These are phyloP conservation scores for Monosporascus sp. DNA, from an alignment of 2,329 filamentous ascomycete species.

Conservation along the genomic window DNA sequence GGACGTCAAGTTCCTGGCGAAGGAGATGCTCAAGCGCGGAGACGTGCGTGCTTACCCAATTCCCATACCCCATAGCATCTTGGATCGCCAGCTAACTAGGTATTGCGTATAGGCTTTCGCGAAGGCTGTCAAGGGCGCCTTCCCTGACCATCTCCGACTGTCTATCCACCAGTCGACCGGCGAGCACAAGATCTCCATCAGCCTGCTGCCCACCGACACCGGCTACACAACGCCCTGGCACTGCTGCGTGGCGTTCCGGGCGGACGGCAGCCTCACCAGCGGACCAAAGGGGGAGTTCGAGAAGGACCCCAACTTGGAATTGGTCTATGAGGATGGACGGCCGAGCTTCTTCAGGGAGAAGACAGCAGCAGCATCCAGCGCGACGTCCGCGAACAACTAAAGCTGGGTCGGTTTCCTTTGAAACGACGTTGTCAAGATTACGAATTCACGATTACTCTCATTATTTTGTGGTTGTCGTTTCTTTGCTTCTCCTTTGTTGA, in stretches of 20 bases:
- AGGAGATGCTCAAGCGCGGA: slow-evolving; percentile 47
- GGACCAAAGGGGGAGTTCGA: slow-evolving; percentile 35
- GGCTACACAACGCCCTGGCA: slow-evolving; percentile 48
- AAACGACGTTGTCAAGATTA: no score
- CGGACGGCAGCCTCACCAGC: slow-evolving; percentile 35
- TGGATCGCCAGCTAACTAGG: neutral
- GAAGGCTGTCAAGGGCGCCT: slow-evolving; percentile 37
- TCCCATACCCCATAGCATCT: neutral
- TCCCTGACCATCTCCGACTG: slow-evolving; percentile 39
- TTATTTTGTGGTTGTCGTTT: no score
- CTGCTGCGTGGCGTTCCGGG: slow-evolving; percentile 33
- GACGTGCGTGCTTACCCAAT: slow-evolving; percentile 31
- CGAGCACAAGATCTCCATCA: slow-evolving; percentile 42
- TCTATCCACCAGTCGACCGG: slow-evolving; percentile 47
- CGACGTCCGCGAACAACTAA: neutral
- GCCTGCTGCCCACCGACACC: slow-evolving; percentile 36
- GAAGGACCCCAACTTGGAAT: slow-evolving; percentile 31
- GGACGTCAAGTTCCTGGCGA: slow-evolving; percentile 42
- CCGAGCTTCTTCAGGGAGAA: slow-evolving; percentile 45
- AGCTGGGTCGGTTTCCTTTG: no score
- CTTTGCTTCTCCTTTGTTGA: no score
- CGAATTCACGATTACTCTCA: no score
- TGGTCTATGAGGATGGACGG: slow-evolving; percentile 37
- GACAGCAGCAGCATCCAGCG: neutral
- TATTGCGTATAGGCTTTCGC: slow-evolving; percentile 38